These are phyloP conservation scores for Xylaria cubensis DNA, from an alignment of 495 filamentous ascomycete genomes.

Conservation along the genomic window DNA sequence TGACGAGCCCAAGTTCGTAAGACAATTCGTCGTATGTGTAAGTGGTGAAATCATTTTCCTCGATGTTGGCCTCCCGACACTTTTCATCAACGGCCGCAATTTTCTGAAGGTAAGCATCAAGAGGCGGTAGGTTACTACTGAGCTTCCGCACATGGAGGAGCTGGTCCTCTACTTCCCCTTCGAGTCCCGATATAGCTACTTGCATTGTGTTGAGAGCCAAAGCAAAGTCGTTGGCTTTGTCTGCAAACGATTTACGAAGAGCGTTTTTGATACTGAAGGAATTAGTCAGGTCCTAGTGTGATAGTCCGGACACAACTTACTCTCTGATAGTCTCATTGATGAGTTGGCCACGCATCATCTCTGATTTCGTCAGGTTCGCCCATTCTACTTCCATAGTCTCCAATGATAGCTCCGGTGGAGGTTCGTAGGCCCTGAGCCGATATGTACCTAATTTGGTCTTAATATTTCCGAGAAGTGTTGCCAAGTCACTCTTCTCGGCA, in stretches of 20 bases:
- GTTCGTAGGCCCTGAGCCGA: constrained; percentile 86
- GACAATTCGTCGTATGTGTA: constrained; percentile 95
- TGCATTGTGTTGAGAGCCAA: constrained; percentile 92
- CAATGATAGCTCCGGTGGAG: constrained; percentile 77
- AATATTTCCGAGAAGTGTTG: constrained; percentile 94
- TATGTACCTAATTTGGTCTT: constrained; percentile 98
- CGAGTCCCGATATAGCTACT: constrained; percentile 88
- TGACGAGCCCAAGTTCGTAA: constrained; percentile 92
- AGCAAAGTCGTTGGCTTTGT: constrained; percentile 97
- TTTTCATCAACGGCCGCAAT: constrained; percentile 84
- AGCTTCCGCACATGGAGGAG: constrained; percentile 81
- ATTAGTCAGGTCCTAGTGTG: constrained; percentile 24
- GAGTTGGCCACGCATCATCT: constrained; percentile 84
- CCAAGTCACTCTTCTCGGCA: constrained; percentile 93
- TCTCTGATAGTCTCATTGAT: constrained; percentile 99
- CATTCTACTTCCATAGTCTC: constrained; percentile 85
- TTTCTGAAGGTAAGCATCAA: constrained; percentile 84
- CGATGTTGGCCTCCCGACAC: constrained; percentile 95
- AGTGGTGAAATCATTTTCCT: constrained; percentile 98
- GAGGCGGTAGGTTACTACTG: constrained; percentile 79
- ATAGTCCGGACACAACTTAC: constrained; percentile 49
- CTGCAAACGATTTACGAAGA: constrained; percentile 88
- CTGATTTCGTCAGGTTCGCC: constrained; percentile 75
- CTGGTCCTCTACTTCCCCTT: constrained; percentile 96
- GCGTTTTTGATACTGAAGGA: constrained; percentile 81